Conservation (phyloP, 2,329 filamentous ascomycete genomes). For the Zasmidium citrigriseum region DNA sequence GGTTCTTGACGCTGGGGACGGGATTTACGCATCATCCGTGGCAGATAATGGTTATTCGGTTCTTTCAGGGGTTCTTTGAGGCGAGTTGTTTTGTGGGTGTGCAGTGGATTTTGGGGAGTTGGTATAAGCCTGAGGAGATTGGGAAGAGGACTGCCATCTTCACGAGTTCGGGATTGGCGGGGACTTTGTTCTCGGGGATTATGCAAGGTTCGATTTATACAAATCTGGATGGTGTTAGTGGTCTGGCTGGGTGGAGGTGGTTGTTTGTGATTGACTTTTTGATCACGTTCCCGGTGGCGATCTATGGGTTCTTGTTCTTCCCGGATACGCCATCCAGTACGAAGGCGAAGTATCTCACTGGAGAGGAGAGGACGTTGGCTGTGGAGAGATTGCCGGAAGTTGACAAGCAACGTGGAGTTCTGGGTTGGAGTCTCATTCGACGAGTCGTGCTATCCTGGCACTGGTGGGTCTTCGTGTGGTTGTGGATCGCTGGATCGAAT, state of each 20-base stretch:
- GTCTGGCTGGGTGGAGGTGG: slow-evolving; percentile 59
- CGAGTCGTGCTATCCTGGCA: slow-evolving; percentile 29
- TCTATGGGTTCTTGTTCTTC: slow-evolving; percentile 58
- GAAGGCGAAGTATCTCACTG: slow-evolving; percentile 47
- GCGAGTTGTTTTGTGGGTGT: slow-evolving; percentile 31
- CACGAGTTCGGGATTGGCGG: slow-evolving; percentile 60
- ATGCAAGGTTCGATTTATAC: slow-evolving; percentile 57
- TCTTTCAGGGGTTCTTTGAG: slow-evolving; percentile 42
- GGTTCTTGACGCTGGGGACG: slow-evolving; percentile 56
- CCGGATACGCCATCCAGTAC: slow-evolving; percentile 54
- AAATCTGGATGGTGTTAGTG: slow-evolving; percentile 48
- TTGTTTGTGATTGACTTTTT: slow-evolving; percentile 61
- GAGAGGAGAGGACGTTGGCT: slow-evolving; percentile 22
- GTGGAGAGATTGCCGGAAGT: slow-evolving; percentile 28
- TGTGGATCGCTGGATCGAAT: slow-evolving; percentile 31
- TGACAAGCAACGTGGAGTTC: slow-evolving; percentile 21
- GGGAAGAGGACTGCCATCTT: slow-evolving; percentile 64
- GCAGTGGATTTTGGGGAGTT: slow-evolving; percentile 28
- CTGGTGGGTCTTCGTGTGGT: slow-evolving; percentile 30
- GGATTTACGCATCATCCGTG: slow-evolving; percentile 54
- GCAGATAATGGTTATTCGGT: slow-evolving; percentile 61
- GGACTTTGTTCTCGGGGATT: slow-evolving; percentile 64
- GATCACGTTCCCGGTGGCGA: slow-evolving; percentile 57
- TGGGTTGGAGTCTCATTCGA: slow-evolving; percentile 25
- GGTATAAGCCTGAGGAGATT: slow-evolving; percentile 39